Evolutionary conservation across 108 stramenopile species (phyloP).

Genomic region (Conticribra guillardii): DNA sequence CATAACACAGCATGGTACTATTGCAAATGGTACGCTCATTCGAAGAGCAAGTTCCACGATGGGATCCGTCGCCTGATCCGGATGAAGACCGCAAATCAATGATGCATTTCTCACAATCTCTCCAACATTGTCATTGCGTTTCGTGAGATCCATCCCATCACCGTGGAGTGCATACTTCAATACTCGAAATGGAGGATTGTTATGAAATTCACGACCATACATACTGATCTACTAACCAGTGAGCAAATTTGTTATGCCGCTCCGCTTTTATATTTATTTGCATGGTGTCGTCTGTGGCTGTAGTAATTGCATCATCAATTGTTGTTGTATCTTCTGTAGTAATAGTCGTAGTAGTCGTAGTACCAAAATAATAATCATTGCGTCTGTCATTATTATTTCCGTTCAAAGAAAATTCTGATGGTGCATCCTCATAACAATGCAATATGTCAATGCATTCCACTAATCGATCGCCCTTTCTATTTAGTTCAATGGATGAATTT

Average conservation of each 20-base stretch:
- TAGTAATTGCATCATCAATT: background rate
- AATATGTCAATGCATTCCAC: constrained; percentile 39
- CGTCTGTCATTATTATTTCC: background rate
- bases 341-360: constrained; percentile 13
- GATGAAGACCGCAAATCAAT: constrained; percentile 48
- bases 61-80: constrained; percentile 59
- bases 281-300: background rate
- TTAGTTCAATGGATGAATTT: constrained; percentile 30
- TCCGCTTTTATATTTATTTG: constrained; percentile 19
- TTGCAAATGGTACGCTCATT: constrained; percentile 51
- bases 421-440: constrained; percentile 3
- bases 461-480: constrained; percentile 39
- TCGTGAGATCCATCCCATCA: constrained; percentile 39
- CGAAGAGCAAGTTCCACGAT: constrained; percentile 41
- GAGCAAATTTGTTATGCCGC: constrained; percentile 38
- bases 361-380: background rate
- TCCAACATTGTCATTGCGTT: constrained; percentile 29
- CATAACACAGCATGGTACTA: constrained; percentile 61
- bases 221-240: constrained; percentile 35
- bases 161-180: constrained; percentile 51
- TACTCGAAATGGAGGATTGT: constrained; percentile 29
- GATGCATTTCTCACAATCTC: constrained; percentile 24
- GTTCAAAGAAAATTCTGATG: too few relatives aligned
- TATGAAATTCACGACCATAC: constrained; percentile 5
- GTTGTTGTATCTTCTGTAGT: background rate